A percentile compares a stretch with the other conserved stretches of the same genome.
Evolutionary conservation across 2,329 filamentous ascomycete genomes (phyloP).

Genomic region (Aspergillus pseudoviridinutans): DNA sequence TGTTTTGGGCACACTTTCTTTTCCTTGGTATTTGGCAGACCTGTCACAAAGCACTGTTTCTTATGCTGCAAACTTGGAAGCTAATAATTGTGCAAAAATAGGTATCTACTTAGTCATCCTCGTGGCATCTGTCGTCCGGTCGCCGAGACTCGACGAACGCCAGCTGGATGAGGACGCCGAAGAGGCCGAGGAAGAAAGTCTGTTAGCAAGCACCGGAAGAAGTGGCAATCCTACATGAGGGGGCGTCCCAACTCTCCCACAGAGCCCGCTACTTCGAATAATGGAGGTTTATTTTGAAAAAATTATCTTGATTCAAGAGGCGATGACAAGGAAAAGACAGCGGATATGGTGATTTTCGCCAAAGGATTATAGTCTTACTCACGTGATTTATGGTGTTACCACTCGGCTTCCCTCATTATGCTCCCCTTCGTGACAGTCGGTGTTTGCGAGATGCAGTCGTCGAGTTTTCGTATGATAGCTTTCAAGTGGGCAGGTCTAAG

Average conservation of each 20-base stretch:
- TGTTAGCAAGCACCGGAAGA: conserved; percentile 77
- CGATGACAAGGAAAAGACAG: no score
- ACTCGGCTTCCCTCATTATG: not conserved
- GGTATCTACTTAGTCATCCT: conserved; percentile 77
- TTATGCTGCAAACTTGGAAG: not conserved
- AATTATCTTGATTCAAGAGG: not conserved
- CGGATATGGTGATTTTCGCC: not conserved
- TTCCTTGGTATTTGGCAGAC: conserved; percentile 61
- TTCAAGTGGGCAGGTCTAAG: not conserved
- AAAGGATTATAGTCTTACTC: not conserved
- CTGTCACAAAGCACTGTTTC: not conserved
- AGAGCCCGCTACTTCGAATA: not conserved
- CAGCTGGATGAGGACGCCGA: conserved; percentile 86
- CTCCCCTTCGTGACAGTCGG: not conserved
- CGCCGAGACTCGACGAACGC: conserved; percentile 70
- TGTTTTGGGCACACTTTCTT: conserved; percentile 94
- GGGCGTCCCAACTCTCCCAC: conserved; percentile 56
- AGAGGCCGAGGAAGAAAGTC: conserved; percentile 86
- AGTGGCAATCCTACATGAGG: conserved; percentile 83
- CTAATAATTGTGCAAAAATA: conserved; percentile 11
- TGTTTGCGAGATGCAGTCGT: not conserved
- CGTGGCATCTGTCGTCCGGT: conserved; percentile 71
- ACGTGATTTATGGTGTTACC: not conserved
- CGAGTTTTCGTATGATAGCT: not conserved
- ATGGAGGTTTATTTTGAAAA: not conserved